These are phyloP conservation scores for Paramarasmius palmivorus DNA, from an alignment of 1,284 basidiomycete species.

Conservation along the genomic window DNA sequence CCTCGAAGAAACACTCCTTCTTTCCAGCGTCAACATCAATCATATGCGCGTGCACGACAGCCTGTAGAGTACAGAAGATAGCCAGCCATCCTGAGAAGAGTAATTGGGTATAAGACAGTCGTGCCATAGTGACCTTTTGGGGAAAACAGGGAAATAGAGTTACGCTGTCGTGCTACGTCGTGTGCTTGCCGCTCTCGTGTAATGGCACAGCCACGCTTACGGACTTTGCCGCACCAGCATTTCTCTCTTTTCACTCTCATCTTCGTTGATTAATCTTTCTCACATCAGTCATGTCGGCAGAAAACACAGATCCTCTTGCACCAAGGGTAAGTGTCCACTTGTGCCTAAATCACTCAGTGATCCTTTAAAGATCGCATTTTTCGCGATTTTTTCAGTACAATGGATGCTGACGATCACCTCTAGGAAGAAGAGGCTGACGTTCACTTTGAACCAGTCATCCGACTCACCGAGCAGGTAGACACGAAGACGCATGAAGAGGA, in stretches of 20 bases:
- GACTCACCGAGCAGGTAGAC: slow-evolving; percentile 95
- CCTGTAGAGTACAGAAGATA: slow-evolving; percentile 42
- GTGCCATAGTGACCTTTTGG: slow-evolving; percentile 32
- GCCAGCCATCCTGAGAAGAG: slow-evolving; percentile 37
- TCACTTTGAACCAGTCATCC: slow-evolving; percentile 96
- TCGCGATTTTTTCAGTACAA: slow-evolving; percentile 10
- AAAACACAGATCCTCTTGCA: slow-evolving; percentile 62
- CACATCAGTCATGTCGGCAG: slow-evolving; percentile 49
- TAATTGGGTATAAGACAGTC: slow-evolving; percentile 33
- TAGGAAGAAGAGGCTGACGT: slow-evolving; percentile 87
- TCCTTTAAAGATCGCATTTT: background rate
- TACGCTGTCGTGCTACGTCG: slow-evolving; percentile 12
- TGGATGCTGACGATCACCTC: slow-evolving; percentile 15
- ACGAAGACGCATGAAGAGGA: slow-evolving; percentile 96
- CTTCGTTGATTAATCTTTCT: slow-evolving; percentile 23
- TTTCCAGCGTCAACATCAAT: slow-evolving; percentile 74
- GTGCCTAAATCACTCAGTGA: background rate
- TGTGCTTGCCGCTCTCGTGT: slow-evolving; percentile 7
- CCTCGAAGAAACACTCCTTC: slow-evolving; percentile 98
- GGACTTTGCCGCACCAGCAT: slow-evolving; percentile 7
- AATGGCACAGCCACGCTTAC: slow-evolving; percentile 4
- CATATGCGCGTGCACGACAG: slow-evolving; percentile 59
- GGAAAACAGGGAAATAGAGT: background rate
- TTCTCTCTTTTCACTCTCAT: slow-evolving; percentile 31
- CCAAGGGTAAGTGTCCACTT: slow-evolving; percentile 56